These are phyloP conservation scores for Epichloe sp. DNA, from an alignment of 2,329 filamentous ascomycete species.

Conservation along the genomic window DNA sequence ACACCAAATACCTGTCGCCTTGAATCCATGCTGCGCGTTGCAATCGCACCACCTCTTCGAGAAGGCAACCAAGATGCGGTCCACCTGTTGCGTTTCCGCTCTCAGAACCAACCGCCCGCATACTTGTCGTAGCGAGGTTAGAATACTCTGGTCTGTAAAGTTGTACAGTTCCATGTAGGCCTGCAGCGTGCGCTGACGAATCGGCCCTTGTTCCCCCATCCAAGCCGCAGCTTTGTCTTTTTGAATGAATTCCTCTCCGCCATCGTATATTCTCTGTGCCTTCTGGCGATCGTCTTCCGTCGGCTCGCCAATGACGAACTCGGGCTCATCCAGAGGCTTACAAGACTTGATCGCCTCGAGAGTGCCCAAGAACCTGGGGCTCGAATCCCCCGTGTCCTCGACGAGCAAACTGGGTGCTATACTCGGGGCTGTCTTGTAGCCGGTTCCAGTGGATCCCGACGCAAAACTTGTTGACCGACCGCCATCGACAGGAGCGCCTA, in stretches of 20 bases:
- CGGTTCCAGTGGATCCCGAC: constrained; percentile 24
- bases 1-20: constrained; percentile 53
- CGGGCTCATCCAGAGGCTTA: constrained; percentile 43
- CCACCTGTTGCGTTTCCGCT: constrained; percentile 92
- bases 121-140: constrained; percentile 64
- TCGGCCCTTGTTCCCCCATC: constrained; percentile 63
- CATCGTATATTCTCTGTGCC: constrained; percentile 73
- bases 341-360: constrained; percentile 18
- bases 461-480: constrained; percentile 21
- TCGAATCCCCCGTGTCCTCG: constrained; percentile 26
- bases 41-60: constrained; percentile 86
- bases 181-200: constrained; percentile 43
- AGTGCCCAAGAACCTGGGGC: constrained; percentile 20
- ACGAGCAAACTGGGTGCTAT: constrained; percentile 31
- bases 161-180: constrained; percentile 93
- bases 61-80: constrained; percentile 83
- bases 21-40: constrained; percentile 89
- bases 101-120: constrained; percentile 73
- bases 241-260: constrained; percentile 66
- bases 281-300: constrained; percentile 61
- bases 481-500: constrained; percentile 31
- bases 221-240: constrained; percentile 74
- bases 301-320: constrained; percentile 43
- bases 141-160: constrained; percentile 68
- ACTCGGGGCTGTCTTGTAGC: constrained; percentile 30